Base-by-base conservation (phyloP, 2,329 filamentous ascomycete genomes). In the Samsoniella hepiali region DNA sequence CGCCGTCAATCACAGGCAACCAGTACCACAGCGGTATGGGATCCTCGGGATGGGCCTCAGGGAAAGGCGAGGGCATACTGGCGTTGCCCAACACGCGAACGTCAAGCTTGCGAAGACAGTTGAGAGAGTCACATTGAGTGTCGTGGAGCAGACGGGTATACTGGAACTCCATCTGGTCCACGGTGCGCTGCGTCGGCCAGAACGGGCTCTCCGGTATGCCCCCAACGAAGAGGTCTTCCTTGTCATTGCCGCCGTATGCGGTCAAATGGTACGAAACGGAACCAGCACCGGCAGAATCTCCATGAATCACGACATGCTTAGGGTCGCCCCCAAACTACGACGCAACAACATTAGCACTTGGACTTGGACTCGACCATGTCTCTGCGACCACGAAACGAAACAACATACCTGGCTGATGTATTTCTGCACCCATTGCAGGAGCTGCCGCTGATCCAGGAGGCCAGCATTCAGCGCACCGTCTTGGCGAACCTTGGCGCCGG, bases 391-490 rank as follows among this genome's bases (percentile, higher is more conserved):
- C 34, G 27, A 50, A 27, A n/a, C 40, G 4, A 13, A 13, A 29
- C 9, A 17, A 63, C 65, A 7, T 69, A 80, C 79, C 70, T 80
- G 72, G 36, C 73, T 70, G 49, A 90, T 88, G 64, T 90, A 76
- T 42, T 80, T 74, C 68, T 85, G 79, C 0, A 89, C 81, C 88
- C 88, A 90, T 57, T 82, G 70, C 53, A 91, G 71, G 2, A 83
- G 76, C 32, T 83, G 79, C 22, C 85, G 78, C 73, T 90, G 86
- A 68, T 91, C 88, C 3, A 88, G 76, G 8, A 90, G 72, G 0
- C 88, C 88, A 2, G 76, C 84, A 69, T 91, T 90, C 9, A 89
- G 76, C 56, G 82, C 79, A 0, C 87, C 87, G 66, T 85, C 75
- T 5, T 75, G 70, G 44, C 80, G 78, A 10, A 89, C 77, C 36